A percentile compares a stretch with the other conserved stretches of the same genome.
Evolutionary conservation across 2,329 filamentous ascomycete genomes (phyloP).

Genomic region (Neospermospora avenae): DNA sequence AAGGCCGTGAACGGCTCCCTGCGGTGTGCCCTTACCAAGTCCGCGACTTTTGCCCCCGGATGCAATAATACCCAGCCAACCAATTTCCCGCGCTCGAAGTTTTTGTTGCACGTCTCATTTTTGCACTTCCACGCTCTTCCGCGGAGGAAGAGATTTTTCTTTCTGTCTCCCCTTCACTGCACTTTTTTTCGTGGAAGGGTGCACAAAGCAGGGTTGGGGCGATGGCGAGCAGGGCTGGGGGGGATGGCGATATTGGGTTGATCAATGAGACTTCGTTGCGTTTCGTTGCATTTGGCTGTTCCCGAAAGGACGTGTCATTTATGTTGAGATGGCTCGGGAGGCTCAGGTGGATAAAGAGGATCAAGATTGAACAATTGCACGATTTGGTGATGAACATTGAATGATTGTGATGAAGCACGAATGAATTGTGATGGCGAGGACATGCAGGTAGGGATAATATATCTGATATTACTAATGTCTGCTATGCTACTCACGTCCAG

Average conservation of each 20-base stretch:
- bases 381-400: not conserved
- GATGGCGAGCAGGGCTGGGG: not conserved
- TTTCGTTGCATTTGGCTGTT: not conserved
- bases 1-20: no score
- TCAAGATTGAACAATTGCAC: not conserved
- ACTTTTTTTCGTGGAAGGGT: not conserved
- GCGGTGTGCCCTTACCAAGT: no score
- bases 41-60: no score
- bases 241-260: not conserved
- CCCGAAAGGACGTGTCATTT: not conserved
- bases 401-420: not conserved
- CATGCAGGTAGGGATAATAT: not conserved
- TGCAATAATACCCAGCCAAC: no score
- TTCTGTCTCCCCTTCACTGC: not conserved
- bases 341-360: not conserved
- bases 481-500: not conserved
- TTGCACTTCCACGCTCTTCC: conserved; percentile 5
- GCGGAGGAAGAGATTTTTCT: not conserved
- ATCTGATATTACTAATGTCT: not conserved
- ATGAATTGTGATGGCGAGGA: not conserved
- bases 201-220: no score
- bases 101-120: conserved; percentile 9
- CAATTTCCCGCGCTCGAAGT: not conserved
- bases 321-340: not conserved
- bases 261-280: not conserved